Conservation (phyloP, 2,329 filamentous ascomycete species). For the Aspergillus sojae region DNA sequence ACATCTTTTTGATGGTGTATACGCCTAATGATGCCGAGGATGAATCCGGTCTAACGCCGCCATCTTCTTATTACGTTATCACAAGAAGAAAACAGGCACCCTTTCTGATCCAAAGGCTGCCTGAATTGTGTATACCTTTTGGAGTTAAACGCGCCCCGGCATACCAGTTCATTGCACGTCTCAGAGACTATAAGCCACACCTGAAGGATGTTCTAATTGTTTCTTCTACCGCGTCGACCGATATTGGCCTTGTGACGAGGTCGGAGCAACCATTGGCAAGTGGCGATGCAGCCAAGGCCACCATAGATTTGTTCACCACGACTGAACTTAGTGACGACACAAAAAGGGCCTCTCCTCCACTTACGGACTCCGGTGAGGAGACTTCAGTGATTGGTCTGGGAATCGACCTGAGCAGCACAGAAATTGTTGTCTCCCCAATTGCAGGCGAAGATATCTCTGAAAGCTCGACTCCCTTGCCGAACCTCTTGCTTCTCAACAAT, state of each 20-base stretch:
- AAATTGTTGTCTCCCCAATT: constrained; percentile 77
- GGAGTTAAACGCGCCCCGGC: constrained; percentile 66
- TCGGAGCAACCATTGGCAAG: constrained; percentile 69
- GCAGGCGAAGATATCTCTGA: constrained; percentile 75
- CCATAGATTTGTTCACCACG: constrained; percentile 68
- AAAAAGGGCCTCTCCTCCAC: constrained; percentile 78
- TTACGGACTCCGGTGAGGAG: constrained; percentile 66
- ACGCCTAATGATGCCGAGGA: constrained; percentile 62
- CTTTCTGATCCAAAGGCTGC: constrained; percentile 74
- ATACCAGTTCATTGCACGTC: constrained; percentile 75
- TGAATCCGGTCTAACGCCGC: constrained; percentile 55
- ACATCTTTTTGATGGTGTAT: constrained; percentile 80
- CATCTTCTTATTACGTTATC: constrained; percentile 78
- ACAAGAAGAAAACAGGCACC: constrained; percentile 63
- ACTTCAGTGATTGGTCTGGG: constrained; percentile 78
- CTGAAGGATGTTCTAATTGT: constrained; percentile 81
- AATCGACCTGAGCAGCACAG: constrained; percentile 80
- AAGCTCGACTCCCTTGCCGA: constrained; percentile 79
- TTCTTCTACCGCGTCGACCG: constrained; percentile 75
- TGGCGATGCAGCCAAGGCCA: constrained; percentile 60
- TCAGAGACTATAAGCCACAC: constrained; percentile 78
- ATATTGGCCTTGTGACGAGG: constrained; percentile 76
- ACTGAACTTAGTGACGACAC: constrained; percentile 63
- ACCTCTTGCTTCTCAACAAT: constrained; percentile 81
- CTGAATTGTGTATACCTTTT: constrained; percentile 74